A percentile compares a stretch with the other conserved stretches of the same genome.
Conservation (phyloP, 441 rosid species). For the Oxalis stricta region DNA sequence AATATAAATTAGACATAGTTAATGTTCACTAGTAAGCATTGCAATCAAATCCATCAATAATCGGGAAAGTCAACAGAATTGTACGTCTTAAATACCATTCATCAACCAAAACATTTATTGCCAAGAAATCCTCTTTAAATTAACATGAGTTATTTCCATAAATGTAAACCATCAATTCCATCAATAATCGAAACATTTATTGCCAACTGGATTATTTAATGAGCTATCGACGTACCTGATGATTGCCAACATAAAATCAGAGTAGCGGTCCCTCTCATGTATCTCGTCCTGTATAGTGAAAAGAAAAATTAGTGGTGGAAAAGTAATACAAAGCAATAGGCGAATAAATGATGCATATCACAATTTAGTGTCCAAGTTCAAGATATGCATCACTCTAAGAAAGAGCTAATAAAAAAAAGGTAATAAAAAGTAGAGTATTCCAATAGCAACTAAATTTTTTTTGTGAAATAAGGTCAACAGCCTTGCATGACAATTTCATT, state of each 20-base stretch:
- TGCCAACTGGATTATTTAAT: conserved; percentile 4
- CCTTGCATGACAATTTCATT: not conserved
- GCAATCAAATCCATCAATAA: too few relatives aligned
- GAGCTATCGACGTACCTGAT: conserved; percentile 39
- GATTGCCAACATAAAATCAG: conserved; percentile 86
- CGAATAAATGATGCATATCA: not conserved
- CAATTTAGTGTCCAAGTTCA: not conserved
- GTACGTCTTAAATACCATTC: too few relatives aligned
- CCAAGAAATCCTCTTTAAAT: too few relatives aligned
- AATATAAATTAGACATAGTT: too few relatives aligned
- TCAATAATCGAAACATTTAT: too few relatives aligned
- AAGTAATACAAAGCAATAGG: conserved; percentile 1
- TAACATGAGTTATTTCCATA: too few relatives aligned
- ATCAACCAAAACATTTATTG: too few relatives aligned
- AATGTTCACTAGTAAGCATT: too few relatives aligned
- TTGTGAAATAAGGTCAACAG: not conserved
- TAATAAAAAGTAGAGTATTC: not conserved
- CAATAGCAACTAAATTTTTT: not conserved
- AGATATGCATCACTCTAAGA: not conserved
- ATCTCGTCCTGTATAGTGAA: conserved; percentile 70
- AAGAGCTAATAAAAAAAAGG: too few relatives aligned
- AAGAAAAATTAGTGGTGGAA: conserved; percentile 8
- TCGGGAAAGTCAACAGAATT: too few relatives aligned
- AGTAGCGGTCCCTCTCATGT: conserved; percentile 92
- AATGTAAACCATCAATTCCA: too few relatives aligned